Evolutionary conservation across 805 yeast species (phyloP), one percentile per base, ranked within the genome.

Genomic region (Lipomyces yamanashiensis): DNA sequence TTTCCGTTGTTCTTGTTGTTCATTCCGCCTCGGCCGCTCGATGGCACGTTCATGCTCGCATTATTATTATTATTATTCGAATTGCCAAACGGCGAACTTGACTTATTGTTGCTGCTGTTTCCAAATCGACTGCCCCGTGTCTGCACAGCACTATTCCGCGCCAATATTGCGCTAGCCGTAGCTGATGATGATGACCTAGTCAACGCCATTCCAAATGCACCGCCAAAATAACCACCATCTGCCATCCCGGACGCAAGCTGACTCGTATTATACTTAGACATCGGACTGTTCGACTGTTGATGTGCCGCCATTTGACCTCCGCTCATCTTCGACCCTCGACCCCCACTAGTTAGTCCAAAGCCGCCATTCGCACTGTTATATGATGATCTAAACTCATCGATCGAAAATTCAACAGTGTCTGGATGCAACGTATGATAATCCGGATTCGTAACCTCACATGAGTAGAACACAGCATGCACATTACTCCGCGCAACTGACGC

Each of bases 381-480:
- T n/a, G 23, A 51, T 34, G 54, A 39, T 37, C 56, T 23, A 39
- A 76, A 78, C 41, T 78, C 84, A 56, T 74, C 78, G 41, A 70
- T 70, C 33, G 77, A 75, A 56, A 70, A 71, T 62, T 67, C 69
- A 23, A 71, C 71, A 2, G 67, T 71, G 44, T 57, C 61, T 2
- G 66, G 62, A 12, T 76, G 75, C 4, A 74, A 40, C 15, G 56
- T 34, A 15, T 63, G 59, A 21, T 43, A 61, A 15, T 62, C 68
- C 43, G 53, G 59, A 17, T 63, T 73, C 1, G 82, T 67, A 2
- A 81, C 79, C 0, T 84, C 82, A 72, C 98, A 93, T 0, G 97
- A 90, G 37, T 92, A 86, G 73, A 90, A 95, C 2, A 95, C 98
- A 0, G 98, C 92, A 75, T 95, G 98, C 1, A 95, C 96, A 72